phyloP scores from a whole-genome alignment of 352 stramenopile genomes.

The Elongisporangium undulatum region DNA sequence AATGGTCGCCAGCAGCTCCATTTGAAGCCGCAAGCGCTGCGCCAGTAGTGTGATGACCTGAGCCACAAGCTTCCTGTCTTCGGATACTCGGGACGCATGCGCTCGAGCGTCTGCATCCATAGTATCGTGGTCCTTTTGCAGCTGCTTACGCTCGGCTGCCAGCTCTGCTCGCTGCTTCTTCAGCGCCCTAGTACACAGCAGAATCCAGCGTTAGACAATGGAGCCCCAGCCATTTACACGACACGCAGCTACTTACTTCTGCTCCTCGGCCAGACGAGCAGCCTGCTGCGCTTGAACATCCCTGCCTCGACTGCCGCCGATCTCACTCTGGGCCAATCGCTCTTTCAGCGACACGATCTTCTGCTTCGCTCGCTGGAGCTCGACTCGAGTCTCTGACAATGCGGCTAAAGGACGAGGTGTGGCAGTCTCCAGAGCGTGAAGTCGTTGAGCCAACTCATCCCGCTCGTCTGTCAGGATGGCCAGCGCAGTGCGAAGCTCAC shows the following conservation, averaged over 20 bases:
- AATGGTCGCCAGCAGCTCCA: conserved; percentile 37
- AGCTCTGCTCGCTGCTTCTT: conserved; percentile 41
- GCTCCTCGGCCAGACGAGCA: conserved; percentile 26
- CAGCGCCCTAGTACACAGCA: conserved; percentile 15
- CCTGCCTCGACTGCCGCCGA: conserved; percentile 12
- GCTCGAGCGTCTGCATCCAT: conserved; percentile 13
- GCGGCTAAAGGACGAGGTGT: conserved; percentile 10
- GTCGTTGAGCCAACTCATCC: conserved; percentile 13
- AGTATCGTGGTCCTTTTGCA: conserved; percentile 18
- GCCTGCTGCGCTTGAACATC: conserved; percentile 33
- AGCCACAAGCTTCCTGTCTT: conserved; percentile 39
- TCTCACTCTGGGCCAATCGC: conserved; percentile 23
- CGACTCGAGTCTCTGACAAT: conserved; percentile 29
- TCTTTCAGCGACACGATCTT: conserved; percentile 44
- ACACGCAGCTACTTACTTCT: conserved; percentile 24
- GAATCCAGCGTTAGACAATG: not conserved
- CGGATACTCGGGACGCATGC: conserved; percentile 14
- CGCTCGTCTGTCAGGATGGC: conserved; percentile 15
- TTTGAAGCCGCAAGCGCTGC: conserved; percentile 34
- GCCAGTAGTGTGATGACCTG: conserved; percentile 43
- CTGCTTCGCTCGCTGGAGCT: conserved; percentile 50
- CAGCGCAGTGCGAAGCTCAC: conserved; percentile 7
- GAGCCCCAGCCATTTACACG: not conserved
- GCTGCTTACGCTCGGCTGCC: conserved; percentile 20
- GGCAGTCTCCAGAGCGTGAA: conserved; percentile 7